These are phyloP conservation scores for Neopestalotiopsis clavispora DNA, from an alignment of 2,329 filamentous ascomycete genomes.

Conservation along the genomic window DNA sequence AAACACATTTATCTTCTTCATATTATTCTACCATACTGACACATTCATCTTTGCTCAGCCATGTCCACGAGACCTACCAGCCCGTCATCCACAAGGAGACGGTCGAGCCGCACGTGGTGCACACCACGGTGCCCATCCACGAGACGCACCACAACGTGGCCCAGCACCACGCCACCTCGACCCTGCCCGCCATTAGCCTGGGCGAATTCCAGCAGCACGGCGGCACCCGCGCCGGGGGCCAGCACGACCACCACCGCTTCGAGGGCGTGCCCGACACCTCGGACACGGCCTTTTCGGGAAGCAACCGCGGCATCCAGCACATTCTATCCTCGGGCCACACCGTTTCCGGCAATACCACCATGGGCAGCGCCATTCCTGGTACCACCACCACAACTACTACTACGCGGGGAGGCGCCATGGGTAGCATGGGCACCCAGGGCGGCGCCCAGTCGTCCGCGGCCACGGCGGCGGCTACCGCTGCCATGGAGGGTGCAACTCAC, in stretches of 20 bases:
- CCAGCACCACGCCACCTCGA: constrained; percentile 68
- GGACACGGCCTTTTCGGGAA: background rate
- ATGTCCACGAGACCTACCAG: constrained; percentile 72
- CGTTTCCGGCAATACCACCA: background rate
- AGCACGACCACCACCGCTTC: constrained; percentile 63
- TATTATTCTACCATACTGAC: too few relatives aligned
- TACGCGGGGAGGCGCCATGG: background rate
- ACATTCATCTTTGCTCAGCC: too few relatives aligned
- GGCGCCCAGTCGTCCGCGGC: constrained; percentile 3
- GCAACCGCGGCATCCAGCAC: background rate
- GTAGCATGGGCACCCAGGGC: background rate
- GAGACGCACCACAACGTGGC: constrained; percentile 72
- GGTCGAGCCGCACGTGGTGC: constrained; percentile 69
- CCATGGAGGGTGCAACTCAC: background rate
- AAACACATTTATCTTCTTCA: too few relatives aligned
- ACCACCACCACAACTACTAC: too few relatives aligned
- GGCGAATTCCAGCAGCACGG: constrained; percentile 64
- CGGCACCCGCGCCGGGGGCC: constrained; percentile 56
- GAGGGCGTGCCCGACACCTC: constrained; percentile 58
- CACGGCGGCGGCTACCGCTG: background rate
- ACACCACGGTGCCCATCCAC: constrained; percentile 75
- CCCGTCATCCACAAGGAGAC: constrained; percentile 74
- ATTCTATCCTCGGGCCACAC: background rate
- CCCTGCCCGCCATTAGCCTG: constrained; percentile 67
- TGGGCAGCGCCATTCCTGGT: background rate